Evolutionary conservation across 805 yeast genomes (phyloP), one percentile per base, ranked within the genome.

Genomic region (Metschnikowia shivogae): DNA sequence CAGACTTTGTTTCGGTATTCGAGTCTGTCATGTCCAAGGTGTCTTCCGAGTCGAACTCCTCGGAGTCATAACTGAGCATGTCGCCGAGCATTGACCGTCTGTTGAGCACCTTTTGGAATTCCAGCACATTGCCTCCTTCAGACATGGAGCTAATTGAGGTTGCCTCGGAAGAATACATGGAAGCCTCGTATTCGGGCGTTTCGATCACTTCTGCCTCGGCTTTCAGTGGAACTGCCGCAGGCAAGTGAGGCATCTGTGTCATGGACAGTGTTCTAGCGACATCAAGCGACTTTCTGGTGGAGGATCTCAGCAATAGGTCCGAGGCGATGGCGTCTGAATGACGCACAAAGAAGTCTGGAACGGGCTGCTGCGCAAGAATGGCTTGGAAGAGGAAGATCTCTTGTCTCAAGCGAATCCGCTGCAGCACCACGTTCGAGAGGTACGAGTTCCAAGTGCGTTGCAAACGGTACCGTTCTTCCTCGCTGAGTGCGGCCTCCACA

Each of bases 41-140:
- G 28, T 39, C 42, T n/a, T 39, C 43, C 4, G 48, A 30, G 20
- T 36, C 49, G 14, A 54, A 56, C 14, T 51, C 54, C 28, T 61
- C 65, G 7, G 74, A 68, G n/a, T 61, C 63, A 50, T 71, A 69
- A 43, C 70, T 75, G 44, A 71, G 58, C 76, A 71, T 70, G 9
- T 71, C 74, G 28, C 74, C 72, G 49, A 71, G 56, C 54, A 71
- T 63, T 9, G 74, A 68, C 43, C 68, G 62, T 43, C 76, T 62
- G 45, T 71, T 67, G 41, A 52, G 46, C 46, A 58, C 34, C 49
- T 53, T 39, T 48, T 56, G 50, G 49, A 70, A 63, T 41, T 58
- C 62, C 40, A 60, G 63, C 9, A 56, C 56, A 13, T 37, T 38
- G 31, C 31, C 36, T 13, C 19, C 41, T 3, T 31, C 42, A n/a